These are phyloP conservation scores for Leishmania arabica DNA, from an alignment of 208 protist genomes.

Conservation along the genomic window DNA sequence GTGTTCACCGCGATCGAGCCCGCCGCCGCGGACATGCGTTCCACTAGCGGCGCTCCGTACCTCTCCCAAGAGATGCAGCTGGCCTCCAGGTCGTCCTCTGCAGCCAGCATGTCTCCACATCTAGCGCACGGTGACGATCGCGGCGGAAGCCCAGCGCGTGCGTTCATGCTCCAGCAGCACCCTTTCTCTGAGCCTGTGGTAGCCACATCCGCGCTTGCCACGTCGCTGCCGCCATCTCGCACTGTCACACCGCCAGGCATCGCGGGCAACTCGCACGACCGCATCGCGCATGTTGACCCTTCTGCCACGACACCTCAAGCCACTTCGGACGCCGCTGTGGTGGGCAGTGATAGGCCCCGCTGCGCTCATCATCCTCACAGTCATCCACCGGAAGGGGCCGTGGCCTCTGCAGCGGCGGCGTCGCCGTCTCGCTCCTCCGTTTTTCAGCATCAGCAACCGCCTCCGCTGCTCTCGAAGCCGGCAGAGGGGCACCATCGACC, in stretches of 20 bases:
- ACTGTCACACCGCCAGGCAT: background rate
- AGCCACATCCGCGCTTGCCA: background rate
- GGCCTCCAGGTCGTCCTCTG: background rate
- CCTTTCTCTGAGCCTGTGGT: background rate
- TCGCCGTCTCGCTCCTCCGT: background rate
- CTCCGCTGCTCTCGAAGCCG: background rate
- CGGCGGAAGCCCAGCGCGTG: background rate
- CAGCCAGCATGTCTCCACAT: background rate
- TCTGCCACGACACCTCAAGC: background rate
- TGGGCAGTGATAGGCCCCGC: background rate
- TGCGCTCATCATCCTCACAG: background rate
- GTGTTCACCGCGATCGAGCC: constrained; percentile 5
- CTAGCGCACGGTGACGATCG: background rate
- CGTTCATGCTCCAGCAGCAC: background rate
- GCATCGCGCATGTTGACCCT: background rate
- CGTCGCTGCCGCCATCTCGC: background rate
- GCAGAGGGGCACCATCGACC: background rate
- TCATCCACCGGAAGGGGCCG: background rate
- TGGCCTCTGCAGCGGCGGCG: no score
- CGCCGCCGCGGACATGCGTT: background rate
- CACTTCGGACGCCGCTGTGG: background rate
- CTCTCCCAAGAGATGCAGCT: background rate
- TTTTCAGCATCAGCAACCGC: background rate
- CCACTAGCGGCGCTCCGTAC: background rate
- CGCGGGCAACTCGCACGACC: background rate